Evolutionary conservation across 1,284 basidiomycete species (phyloP).

Genomic region (Irpex sp.): DNA sequence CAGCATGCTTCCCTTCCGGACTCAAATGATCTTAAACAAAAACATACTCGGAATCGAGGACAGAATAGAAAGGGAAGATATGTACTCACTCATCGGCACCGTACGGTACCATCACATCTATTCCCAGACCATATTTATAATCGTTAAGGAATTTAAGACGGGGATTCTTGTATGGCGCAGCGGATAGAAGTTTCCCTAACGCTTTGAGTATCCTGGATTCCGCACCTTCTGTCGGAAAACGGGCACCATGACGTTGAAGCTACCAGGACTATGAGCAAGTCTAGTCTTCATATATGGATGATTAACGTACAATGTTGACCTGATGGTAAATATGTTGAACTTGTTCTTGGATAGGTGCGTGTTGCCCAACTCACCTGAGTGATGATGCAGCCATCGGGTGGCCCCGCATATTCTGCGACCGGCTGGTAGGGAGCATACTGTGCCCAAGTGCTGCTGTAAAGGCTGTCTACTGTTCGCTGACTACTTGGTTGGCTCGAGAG

Average conservation of each 20-base stretch:
- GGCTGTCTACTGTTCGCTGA: conserved; percentile 12
- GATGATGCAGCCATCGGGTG: conserved; percentile 47
- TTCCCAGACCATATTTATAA: conserved; percentile 59
- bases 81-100: conserved; percentile 61
- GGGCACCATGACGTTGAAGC: conserved; percentile 83
- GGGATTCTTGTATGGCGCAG: conserved; percentile 37
- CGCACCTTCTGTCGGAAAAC: conserved; percentile 64
- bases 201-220: conserved; percentile 40
- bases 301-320: conserved; percentile 56
- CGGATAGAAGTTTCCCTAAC: conserved; percentile 47
- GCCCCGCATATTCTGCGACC: conserved; percentile 38
- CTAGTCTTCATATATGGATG: not conserved
- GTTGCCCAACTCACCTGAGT: conserved; percentile 38
- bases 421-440: conserved; percentile 56
- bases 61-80: not conserved
- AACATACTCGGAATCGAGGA: not conserved
- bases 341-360: not conserved
- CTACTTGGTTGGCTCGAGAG: not conserved
- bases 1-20: conserved; percentile 43
- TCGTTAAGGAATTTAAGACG: conserved; percentile 55
- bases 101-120: conserved; percentile 57
- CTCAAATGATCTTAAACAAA: conserved; percentile 38
- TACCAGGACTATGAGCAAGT: not conserved
- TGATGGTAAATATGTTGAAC: conserved; percentile 17
- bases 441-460: conserved; percentile 40